Base-by-base conservation (phyloP, 192 early-diverging fungal genomes). In the Umbelopsis sp. region DNA sequence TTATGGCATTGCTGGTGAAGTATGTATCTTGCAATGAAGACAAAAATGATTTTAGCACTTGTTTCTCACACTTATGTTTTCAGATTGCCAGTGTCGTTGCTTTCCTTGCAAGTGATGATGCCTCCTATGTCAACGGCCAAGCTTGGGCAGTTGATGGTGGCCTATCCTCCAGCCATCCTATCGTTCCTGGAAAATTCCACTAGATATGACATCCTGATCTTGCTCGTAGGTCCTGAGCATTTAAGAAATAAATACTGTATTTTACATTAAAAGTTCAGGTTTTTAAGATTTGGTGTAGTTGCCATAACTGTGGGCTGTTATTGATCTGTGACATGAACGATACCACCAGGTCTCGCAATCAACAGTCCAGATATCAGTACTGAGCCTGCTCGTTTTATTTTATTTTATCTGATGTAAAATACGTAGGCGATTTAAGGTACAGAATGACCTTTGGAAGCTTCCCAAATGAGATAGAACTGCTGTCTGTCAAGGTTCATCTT, bases 71-170 rank as follows among this genome's bases (percentile, higher is more conserved):
- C 33, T 45, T 35, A 77, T 46, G 53, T 49, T 23, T 41, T 35
- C 69, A 83, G 81, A 75, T 85, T 41, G 84, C 84, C 10, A 48
- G 67, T 53, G 75, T 82, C 15, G 82, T 76, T 41, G 71, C 71
- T 13, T 85, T 86, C 48, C 66, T 85, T 23, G 84, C 84, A 8
- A 78, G 74, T 47, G 78, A 82, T 49, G 84, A 86, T 46, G 68
- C 85, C 22, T 73, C 75, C 20, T 85, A 86, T 65, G 67, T 85
- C 11, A 85, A 85, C 48, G 84, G 84, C 4, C 84, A 85, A 64
- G 58, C 69, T 21, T 76, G 76, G 52, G 74, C 77, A 23, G 79
- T 82, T 47, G 83, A 85, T 44, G 84, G 84, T 44, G 84, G 81
- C 18, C 55, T 84, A 15, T 71, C 76, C 15, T 44, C 81, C 20